Conservation (phyloP, 129 eudicot genomes). For the Cynara cardunculus region DNA sequence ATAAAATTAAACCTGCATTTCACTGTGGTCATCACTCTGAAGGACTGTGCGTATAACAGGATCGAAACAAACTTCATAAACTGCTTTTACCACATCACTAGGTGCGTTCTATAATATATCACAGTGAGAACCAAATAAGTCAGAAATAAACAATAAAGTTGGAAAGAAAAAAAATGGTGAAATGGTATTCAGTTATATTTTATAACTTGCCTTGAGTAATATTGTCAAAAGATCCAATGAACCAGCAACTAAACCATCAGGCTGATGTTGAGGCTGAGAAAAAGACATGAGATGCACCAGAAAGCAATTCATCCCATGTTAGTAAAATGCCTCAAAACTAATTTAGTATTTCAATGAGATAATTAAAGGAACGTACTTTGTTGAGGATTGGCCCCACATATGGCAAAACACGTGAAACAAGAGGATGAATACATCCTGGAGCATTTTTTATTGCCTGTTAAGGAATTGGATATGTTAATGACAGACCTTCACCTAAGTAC, state of each 20-base stretch:
- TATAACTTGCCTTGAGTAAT: conserved; percentile 63
- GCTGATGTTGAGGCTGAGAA: conserved; percentile 84
- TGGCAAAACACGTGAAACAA: conserved; percentile 82
- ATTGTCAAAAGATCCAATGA: conserved; percentile 90
- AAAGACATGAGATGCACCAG: conserved; percentile 21
- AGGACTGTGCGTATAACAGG: conserved; percentile 65
- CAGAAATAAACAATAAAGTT: not conserved
- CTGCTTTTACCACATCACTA: conserved; percentile 64
- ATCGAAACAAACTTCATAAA: conserved; percentile 75
- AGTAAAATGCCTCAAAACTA: conserved; percentile 10
- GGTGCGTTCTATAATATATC: conserved; percentile 63
- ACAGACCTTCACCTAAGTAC: not conserved
- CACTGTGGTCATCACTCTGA: conserved; percentile 88
- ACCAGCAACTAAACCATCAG: conserved; percentile 93
- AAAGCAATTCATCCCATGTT: not conserved
- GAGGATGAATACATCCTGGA: conserved; percentile 90
- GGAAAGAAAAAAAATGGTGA: not conserved
- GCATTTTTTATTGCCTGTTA: conserved; percentile 79
- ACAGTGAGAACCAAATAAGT: conserved; percentile 13
- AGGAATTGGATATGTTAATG: conserved; percentile 3
- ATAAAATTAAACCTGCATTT: conserved; percentile 67
- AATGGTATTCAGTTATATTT: not conserved
- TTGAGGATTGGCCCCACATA: conserved; percentile 74
- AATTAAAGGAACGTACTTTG: conserved; percentile 42
- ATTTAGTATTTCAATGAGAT: conserved; percentile 1